Conservation (phyloP, 2,329 filamentous ascomycete species). For the Cladosporium phlei region DNA sequence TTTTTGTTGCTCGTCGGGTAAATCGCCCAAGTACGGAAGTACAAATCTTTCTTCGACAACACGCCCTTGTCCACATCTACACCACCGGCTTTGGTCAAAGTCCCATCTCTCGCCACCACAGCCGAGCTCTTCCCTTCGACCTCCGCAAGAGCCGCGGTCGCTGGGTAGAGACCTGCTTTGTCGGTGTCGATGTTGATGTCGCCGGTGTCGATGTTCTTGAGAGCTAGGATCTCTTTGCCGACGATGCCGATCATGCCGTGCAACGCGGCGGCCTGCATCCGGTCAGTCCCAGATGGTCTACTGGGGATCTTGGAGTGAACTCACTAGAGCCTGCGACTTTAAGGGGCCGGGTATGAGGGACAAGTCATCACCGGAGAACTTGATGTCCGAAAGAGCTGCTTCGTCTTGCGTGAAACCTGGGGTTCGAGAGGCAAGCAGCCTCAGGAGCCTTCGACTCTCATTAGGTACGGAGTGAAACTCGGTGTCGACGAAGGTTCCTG, state of each 20-base stretch:
- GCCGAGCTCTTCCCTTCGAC: constrained; percentile 36
- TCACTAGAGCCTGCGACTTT: constrained; percentile 36
- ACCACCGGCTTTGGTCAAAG: constrained; percentile 12
- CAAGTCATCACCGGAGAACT: constrained; percentile 37
- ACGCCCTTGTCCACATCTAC: constrained; percentile 27
- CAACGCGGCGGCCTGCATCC: constrained; percentile 32
- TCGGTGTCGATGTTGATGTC: constrained; percentile 44
- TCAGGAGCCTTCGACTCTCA: constrained; percentile 37
- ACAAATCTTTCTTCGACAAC: constrained; percentile 39
- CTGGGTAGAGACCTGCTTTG: constrained; percentile 44
- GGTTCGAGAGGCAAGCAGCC: constrained; percentile 34
- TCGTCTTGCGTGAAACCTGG: constrained; percentile 39
- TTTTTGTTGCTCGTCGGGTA: constrained; percentile 46
- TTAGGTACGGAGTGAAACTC: constrained; percentile 35
- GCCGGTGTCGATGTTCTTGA: constrained; percentile 24
- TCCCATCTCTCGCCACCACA: constrained; percentile 27
- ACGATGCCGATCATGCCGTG: constrained; percentile 43
- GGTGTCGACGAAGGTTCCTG: constrained; percentile 39
- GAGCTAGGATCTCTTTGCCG: constrained; percentile 37
- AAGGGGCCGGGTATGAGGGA: constrained; percentile 43
- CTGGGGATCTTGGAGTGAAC: not conserved
- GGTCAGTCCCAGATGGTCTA: not conserved
- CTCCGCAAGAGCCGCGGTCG: constrained; percentile 35
- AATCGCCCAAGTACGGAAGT: constrained; percentile 41
- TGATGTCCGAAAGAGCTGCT: constrained; percentile 30